Percentiles rank a stretch among this genome's conserved stretches.
phyloP scores from a whole-genome alignment of 164 flowering plant genomes.

The Vitis amurensis region DNA sequence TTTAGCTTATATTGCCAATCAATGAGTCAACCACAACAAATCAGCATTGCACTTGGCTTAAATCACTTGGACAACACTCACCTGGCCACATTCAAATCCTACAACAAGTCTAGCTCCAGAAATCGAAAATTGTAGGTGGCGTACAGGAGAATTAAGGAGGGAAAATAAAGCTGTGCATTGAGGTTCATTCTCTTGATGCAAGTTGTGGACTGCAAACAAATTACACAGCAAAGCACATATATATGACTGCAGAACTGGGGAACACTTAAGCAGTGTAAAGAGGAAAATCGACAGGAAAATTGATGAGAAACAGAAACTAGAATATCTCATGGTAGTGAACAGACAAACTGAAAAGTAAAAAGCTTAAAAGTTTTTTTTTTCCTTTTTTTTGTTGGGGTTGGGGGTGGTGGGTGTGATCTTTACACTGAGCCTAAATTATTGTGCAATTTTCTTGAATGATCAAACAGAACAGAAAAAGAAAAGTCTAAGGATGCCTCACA shows the following conservation, averaged over 20 bases:
- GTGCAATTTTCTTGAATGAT: too few species aligned
- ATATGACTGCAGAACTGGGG: too few species aligned
- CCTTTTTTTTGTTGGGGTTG: too few species aligned
- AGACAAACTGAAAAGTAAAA: too few species aligned
- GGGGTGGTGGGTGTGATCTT: too few species aligned
- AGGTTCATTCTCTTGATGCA: slow-evolving; percentile 41
- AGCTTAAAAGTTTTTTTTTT: too few species aligned
- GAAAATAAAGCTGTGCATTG: slow-evolving; percentile 56
- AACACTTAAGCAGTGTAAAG: too few species aligned
- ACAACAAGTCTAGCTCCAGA: slow-evolving; percentile 69
- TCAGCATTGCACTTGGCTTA: neutral
- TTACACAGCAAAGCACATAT: neutral
- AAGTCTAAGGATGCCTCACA: too few species aligned
- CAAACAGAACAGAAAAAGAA: too few species aligned
- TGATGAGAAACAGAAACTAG: too few species aligned
- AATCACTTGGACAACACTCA: slow-evolving; percentile 9
- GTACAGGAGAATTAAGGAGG: slow-evolving; percentile 57
- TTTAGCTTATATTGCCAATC: neutral
- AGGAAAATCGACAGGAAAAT: neutral
- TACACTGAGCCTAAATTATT: too few species aligned
- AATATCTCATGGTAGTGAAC: too few species aligned
- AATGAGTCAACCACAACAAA: neutral
- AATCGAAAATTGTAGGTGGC: slow-evolving; percentile 39
- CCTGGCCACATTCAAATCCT: slow-evolving; percentile 68
- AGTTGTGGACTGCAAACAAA: slow-evolving; percentile 45